Evolutionary conservation across 768 basidiomycete genomes (phyloP).

Genomic region (Mycena venus): DNA sequence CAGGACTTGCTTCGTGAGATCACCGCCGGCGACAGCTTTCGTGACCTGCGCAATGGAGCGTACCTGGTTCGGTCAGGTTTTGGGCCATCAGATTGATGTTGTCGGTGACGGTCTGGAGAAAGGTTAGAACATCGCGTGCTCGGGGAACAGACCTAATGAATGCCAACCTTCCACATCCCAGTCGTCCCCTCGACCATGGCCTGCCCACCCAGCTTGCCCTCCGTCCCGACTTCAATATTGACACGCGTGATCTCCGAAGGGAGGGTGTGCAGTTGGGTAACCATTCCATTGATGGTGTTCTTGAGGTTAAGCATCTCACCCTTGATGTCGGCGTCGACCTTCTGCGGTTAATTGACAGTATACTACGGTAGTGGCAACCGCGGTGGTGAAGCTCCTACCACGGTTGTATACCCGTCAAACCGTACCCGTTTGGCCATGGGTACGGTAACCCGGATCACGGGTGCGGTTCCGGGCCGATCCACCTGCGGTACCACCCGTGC

Average conservation of each 20-base stretch:
- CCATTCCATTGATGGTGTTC: too few relatives aligned
- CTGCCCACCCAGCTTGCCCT: too few relatives aligned
- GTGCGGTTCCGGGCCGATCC: too few relatives aligned
- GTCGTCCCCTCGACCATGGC: too few relatives aligned
- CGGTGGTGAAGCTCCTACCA: too few relatives aligned
- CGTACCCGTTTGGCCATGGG: too few relatives aligned
- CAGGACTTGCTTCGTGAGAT: conserved; percentile 93
- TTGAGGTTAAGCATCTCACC: conserved; percentile 87
- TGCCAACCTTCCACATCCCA: too few relatives aligned
- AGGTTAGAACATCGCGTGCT: background rate
- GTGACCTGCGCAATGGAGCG: conserved; percentile 91
- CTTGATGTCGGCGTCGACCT: conserved; percentile 84
- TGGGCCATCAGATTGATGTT: conserved; percentile 93
- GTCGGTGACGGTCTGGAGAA: conserved; percentile 67
- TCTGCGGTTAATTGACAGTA: too few relatives aligned
- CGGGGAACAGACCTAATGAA: background rate
- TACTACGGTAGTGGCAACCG: too few relatives aligned
- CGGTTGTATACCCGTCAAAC: too few relatives aligned
- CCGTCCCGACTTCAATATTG: conserved; percentile 91
- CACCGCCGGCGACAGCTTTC: conserved; percentile 93
- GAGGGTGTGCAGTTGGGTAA: conserved; percentile 77
- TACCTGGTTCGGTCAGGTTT: conserved; percentile 92
- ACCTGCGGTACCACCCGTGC: too few relatives aligned
- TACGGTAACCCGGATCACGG: too few relatives aligned
- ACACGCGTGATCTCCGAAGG: conserved; percentile 92